Evolutionary conservation across 1,284 basidiomycete genomes (phyloP).

Genomic region (Leccinum angustisporum): DNA sequence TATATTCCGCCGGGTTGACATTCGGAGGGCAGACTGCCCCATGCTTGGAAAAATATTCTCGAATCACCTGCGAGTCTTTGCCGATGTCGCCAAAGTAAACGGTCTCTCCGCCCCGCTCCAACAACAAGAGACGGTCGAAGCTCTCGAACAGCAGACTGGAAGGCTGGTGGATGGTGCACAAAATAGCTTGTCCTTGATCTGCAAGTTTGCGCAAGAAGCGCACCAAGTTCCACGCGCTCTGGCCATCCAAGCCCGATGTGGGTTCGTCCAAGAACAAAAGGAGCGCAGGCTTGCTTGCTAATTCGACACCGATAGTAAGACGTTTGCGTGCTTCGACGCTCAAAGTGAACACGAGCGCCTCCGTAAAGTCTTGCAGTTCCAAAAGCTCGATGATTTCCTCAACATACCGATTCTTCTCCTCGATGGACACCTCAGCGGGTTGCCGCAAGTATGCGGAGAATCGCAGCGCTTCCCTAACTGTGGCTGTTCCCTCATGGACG

Average conservation of each 20-base stretch:
- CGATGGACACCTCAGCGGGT: slow-evolving; percentile 64
- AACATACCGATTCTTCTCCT: slow-evolving; percentile 83
- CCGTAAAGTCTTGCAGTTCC: slow-evolving; percentile 62
- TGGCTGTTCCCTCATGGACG: slow-evolving; percentile 81
- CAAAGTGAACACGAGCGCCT: slow-evolving; percentile 61
- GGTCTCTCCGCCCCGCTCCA: slow-evolving; percentile 67
- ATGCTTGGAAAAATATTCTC: slow-evolving; percentile 67
- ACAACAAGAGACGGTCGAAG: slow-evolving; percentile 72
- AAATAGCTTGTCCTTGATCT: slow-evolving; percentile 80
- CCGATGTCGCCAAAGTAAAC: slow-evolving; percentile 84
- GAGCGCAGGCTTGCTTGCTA: slow-evolving; percentile 81
- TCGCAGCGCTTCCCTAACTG: slow-evolving; percentile 85
- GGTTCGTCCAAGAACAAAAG: slow-evolving; percentile 75
- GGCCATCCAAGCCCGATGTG: slow-evolving; percentile 75
- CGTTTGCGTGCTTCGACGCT: slow-evolving; percentile 84
- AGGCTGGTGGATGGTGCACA: slow-evolving; percentile 79
- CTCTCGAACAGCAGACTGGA: slow-evolving; percentile 65
- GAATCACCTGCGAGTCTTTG: slow-evolving; percentile 56
- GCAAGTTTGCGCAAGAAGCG: slow-evolving; percentile 84
- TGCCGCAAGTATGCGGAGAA: slow-evolving; percentile 93
- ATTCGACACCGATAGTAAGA: slow-evolving; percentile 86
- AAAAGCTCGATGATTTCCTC: slow-evolving; percentile 75
- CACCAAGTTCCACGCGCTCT: slow-evolving; percentile 82
- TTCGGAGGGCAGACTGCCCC: slow-evolving; percentile 65
- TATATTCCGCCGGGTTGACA: slow-evolving; percentile 61